Percentiles rank a stretch among this genome's conserved stretches.
These are phyloP conservation scores for Aquilaria sinensis DNA, from an alignment of 345 rosid genomes.

Conservation along the genomic window DNA sequence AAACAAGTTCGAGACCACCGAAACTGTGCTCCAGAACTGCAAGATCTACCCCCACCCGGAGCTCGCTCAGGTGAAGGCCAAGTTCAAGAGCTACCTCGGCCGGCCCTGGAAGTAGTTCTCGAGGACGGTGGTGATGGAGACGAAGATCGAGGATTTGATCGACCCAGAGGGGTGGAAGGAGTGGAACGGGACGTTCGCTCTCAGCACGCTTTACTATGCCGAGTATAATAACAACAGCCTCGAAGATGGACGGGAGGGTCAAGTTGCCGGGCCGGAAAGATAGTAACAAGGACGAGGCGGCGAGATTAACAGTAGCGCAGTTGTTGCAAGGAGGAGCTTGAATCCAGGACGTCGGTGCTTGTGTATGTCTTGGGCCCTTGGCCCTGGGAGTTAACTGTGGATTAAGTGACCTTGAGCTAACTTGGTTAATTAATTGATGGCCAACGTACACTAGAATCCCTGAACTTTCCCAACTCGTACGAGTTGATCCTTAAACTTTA, in stretches of 20 bases:
- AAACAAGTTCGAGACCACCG: conserved; percentile 57
- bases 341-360: background rate
- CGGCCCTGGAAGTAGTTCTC: conserved; percentile 55
- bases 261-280: conserved; percentile 30
- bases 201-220: conserved; percentile 15
- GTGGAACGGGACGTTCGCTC: conserved; percentile 11
- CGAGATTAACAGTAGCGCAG: conserved; percentile 18
- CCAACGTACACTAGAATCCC: no score
- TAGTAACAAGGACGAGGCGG: conserved; percentile 14
- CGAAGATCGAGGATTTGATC: conserved; percentile 18
- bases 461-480: no score
- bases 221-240: conserved; percentile 30
- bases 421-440: no score
- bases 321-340: conserved; percentile 28
- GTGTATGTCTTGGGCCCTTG: no score
- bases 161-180: conserved; percentile 30
- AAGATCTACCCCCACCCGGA: conserved; percentile 40
- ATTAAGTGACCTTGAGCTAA: no score
- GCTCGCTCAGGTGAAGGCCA: conserved; percentile 30
- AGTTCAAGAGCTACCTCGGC: conserved; percentile 59
- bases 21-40: conserved; percentile 70
- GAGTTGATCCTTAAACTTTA: no score
- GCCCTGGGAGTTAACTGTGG: no score
- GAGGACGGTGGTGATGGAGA: conserved; percentile 26
- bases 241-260: conserved; percentile 13